These are phyloP conservation scores for Grosmannia huntii DNA, from an alignment of 2,329 filamentous ascomycete genomes.

Conservation along the genomic window DNA sequence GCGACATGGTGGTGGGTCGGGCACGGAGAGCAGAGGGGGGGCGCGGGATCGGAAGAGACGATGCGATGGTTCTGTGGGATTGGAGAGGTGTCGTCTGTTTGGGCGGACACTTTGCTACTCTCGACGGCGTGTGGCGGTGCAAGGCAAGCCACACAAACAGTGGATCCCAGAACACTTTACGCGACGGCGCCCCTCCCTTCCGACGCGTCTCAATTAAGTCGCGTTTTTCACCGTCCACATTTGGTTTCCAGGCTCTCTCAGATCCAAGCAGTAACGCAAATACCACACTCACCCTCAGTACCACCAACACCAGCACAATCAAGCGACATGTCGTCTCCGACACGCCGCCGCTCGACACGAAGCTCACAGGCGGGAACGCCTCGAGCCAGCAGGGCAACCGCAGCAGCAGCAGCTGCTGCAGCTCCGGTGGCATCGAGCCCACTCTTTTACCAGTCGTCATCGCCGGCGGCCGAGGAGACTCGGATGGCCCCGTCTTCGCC, in stretches of 20 bases:
- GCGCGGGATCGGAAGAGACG: not conserved
- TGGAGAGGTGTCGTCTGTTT: not conserved
- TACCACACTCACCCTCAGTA: not conserved
- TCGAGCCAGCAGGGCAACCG: not conserved
- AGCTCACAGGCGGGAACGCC: slow-evolving; percentile 31
- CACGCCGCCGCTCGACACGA: slow-evolving; percentile 34
- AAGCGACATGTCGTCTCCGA: slow-evolving; percentile 47
- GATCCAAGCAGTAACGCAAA: not conserved
- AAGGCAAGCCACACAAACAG: not conserved
- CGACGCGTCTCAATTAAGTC: slow-evolving; percentile 14
- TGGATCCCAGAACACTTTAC: slow-evolving; percentile 25
- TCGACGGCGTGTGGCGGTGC: slow-evolving; percentile 1
- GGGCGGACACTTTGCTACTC: not conserved
- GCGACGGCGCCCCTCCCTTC: slow-evolving; percentile 19
- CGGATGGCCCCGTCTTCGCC: slow-evolving; percentile 31
- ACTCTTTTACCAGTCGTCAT: slow-evolving; percentile 55
- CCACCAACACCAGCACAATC: not conserved
- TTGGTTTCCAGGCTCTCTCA: not conserved
- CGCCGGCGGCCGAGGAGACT: slow-evolving; percentile 12
- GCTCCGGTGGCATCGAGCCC: slow-evolving; percentile 62
- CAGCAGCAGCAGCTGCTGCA: not conserved
- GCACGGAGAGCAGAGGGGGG: not conserved
- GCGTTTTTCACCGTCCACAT: slow-evolving; percentile 5
- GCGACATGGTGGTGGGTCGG: slow-evolving; percentile 11
- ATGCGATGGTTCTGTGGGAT: not conserved